Evolutionary conservation across 768 basidiomycete species (phyloP).

Genomic region (Leccinum olivaceopallidum): DNA sequence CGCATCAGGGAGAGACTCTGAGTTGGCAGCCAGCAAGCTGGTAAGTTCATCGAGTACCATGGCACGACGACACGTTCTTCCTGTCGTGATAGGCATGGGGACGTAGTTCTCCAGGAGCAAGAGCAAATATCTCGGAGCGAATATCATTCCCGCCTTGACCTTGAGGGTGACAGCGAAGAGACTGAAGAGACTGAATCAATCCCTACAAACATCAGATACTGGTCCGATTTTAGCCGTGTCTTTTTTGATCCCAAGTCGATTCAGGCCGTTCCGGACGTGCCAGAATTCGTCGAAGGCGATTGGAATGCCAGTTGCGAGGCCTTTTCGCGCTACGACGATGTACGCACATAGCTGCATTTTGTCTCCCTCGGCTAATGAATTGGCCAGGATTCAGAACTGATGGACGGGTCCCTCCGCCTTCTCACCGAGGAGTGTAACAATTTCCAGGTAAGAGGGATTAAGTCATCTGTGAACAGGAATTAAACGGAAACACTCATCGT

Average conservation of each 20-base stretch:
- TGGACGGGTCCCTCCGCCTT: constrained; percentile 67
- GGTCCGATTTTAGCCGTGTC: constrained; percentile 54
- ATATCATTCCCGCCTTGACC: constrained; percentile 51
- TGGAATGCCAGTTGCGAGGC: constrained; percentile 55
- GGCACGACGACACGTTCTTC: neutral
- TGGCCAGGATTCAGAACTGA: constrained; percentile 56
- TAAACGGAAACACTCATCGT: constrained; percentile 1
- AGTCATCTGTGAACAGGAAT: neutral
- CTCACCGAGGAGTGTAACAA: constrained; percentile 77
- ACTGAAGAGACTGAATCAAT: constrained; percentile 12
- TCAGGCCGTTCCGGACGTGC: constrained; percentile 59
- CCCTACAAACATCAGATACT: constrained; percentile 40
- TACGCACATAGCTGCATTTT: constrained; percentile 29
- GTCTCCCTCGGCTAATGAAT: constrained; percentile 1
- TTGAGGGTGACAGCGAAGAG: constrained; percentile 19
- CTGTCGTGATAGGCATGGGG: constrained; percentile 44
- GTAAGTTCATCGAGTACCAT: constrained; percentile 10
- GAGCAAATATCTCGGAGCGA: constrained; percentile 51
- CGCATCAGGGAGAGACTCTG: constrained; percentile 33
- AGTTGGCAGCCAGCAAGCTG: constrained; percentile 18
- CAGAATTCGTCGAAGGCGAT: constrained; percentile 50
- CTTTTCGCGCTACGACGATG: constrained; percentile 58
- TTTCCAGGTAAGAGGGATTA: constrained; percentile 52
- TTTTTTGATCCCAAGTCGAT: constrained; percentile 65
- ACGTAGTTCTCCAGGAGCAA: constrained; percentile 51